Conservation (phyloP, 768 basidiomycete genomes). For the Amanita exitialis region DNA sequence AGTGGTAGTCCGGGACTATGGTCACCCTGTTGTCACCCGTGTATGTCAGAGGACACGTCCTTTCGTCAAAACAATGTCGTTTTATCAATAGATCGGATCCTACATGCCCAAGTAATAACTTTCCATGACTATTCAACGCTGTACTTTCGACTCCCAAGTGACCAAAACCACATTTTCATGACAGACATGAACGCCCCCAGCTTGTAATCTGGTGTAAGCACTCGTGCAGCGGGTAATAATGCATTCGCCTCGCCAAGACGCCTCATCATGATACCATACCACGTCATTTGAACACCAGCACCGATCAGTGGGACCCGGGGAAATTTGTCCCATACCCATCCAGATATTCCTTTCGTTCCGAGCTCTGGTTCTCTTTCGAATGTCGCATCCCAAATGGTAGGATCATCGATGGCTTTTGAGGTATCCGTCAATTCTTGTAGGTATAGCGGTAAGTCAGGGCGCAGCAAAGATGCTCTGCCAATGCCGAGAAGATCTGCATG, state of each 20-base stretch:
- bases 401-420: conserved; percentile 8
- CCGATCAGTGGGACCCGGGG: conserved; percentile 52
- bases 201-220: conserved; percentile 14
- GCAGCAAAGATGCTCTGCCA: conserved; percentile 53
- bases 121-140: neutral
- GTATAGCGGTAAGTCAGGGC: conserved; percentile 45
- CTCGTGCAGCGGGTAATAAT: conserved; percentile 5
- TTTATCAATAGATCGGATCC: neutral
- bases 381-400: conserved; percentile 15
- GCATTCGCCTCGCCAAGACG: conserved; percentile 24
- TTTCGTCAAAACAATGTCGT: neutral
- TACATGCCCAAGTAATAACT: neutral
- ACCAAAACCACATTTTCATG: conserved; percentile 40
- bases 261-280: conserved; percentile 58
- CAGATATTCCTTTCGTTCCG: conserved; percentile 13
- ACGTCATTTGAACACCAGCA: conserved; percentile 50
- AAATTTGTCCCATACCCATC: conserved; percentile 21
- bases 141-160: neutral
- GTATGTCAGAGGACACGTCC: too few species aligned
- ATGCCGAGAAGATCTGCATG: conserved; percentile 74
- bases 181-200: conserved; percentile 27
- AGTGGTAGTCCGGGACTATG: neutral
- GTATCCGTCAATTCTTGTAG: conserved; percentile 19
- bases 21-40: too few species aligned
- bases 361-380: conserved; percentile 31